phyloP scores from a whole-genome alignment of 331 rosid species.

The Quercus lobata region DNA sequence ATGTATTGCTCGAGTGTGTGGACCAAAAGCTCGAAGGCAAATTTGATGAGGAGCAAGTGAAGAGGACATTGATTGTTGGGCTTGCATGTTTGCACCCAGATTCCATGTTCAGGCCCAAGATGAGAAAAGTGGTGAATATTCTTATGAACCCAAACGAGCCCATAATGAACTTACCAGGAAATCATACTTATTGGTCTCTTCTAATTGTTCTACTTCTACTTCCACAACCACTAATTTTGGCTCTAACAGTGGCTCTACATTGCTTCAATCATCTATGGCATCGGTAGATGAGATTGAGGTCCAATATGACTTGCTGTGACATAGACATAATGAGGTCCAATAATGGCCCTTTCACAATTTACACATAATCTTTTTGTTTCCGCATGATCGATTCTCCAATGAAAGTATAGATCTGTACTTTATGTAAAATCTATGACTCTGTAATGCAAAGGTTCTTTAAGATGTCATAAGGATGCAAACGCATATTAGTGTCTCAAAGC shows the following conservation, averaged over 20 bases:
- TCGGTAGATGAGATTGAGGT: conserved; percentile 8
- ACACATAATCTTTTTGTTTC: too few species aligned
- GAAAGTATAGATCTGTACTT: too few species aligned
- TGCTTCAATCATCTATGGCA: conserved; percentile 1
- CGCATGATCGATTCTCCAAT: too few species aligned
- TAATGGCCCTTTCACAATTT: too few species aligned
- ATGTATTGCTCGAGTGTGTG: conserved; percentile 38
- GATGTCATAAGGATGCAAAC: too few species aligned
- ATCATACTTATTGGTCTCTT: conserved; percentile 30
- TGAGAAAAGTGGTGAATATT: conserved; percentile 46
- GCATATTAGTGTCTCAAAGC: too few species aligned
- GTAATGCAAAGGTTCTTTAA: too few species aligned
- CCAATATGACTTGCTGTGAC: neutral
- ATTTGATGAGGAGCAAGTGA: conserved; percentile 42
- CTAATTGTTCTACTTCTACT: conserved; percentile 8
- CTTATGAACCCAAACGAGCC: conserved; percentile 41
- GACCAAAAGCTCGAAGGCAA: conserved; percentile 24
- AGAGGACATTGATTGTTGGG: conserved; percentile 45
- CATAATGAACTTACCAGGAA: conserved; percentile 36
- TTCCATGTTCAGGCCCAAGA: conserved; percentile 40
- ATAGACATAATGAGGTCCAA: too few species aligned
- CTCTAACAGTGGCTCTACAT: neutral
- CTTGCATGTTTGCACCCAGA: conserved; percentile 53
- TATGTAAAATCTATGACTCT: too few species aligned
- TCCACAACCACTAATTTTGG: conserved; percentile 20